Conservation (phyloP, 805 yeast genomes). For the Yarrowia phangngaensis region DNA sequence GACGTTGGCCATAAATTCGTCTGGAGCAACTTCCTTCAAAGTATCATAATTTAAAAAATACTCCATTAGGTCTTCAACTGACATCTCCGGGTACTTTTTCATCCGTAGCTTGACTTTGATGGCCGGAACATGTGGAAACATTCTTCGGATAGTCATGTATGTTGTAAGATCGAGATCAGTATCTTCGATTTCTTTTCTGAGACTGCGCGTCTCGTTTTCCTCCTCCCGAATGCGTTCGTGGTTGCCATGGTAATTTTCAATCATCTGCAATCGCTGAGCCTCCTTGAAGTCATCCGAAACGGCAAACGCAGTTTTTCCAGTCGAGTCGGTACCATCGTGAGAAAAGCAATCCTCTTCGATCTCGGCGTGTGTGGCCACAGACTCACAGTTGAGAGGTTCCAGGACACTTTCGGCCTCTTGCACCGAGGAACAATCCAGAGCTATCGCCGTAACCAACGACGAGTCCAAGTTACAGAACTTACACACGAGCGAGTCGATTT, state of each 20-base stretch:
- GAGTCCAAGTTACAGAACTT: constrained; percentile 22
- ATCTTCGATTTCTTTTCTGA: constrained; percentile 10
- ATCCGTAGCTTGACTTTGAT: constrained; percentile 14
- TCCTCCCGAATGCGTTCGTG: constrained; percentile 10
- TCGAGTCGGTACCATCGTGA: constrained; percentile 8
- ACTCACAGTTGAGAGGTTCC: constrained; percentile 9
- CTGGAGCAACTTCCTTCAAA: constrained; percentile 17
- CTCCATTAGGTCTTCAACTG: constrained; percentile 8
- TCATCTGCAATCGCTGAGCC: constrained; percentile 20
- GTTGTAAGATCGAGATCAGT: constrained; percentile 9
- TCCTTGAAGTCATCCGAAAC: constrained; percentile 15
- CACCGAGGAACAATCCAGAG: constrained; percentile 10
- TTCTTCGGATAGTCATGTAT: constrained; percentile 8
- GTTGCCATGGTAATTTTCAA: constrained; percentile 9
- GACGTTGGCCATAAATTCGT: constrained; percentile 7
- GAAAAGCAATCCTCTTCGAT: background rate
- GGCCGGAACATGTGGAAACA: constrained; percentile 16
- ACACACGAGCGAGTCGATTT: constrained; percentile 10
- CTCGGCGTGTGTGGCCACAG: constrained; percentile 1
- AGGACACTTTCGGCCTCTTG: constrained; percentile 12
- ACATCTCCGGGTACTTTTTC: constrained; percentile 10
- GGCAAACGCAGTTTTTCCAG: constrained; percentile 5
- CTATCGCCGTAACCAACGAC: constrained; percentile 19
- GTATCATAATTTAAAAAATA: constrained; percentile 21
- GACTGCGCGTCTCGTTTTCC: constrained; percentile 2